These are phyloP conservation scores for Fusarium chuoi DNA, from an alignment of 2,329 filamentous ascomycete genomes.

Conservation along the genomic window DNA sequence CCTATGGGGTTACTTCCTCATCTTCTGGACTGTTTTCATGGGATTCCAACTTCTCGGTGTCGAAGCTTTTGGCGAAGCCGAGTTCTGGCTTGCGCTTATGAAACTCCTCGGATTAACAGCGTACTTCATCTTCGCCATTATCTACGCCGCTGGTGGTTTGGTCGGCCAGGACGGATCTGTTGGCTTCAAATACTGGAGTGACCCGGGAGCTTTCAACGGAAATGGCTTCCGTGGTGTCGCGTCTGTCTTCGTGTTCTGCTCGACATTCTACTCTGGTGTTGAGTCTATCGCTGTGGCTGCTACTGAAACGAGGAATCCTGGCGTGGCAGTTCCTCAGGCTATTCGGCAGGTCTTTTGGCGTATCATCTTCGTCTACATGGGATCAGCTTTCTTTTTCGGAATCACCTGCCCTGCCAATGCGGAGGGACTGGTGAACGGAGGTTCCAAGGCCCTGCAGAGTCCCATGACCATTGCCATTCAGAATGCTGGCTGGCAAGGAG, in stretches of 20 bases:
- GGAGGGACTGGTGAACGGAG: conserved; percentile 68
- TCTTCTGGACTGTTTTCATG: conserved; percentile 79
- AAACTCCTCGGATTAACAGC: conserved; percentile 77
- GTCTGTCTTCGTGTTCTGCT: conserved; percentile 75
- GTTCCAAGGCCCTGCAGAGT: conserved; percentile 72
- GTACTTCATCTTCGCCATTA: conserved; percentile 78
- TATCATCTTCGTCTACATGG: conserved; percentile 73
- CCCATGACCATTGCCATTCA: conserved; percentile 80
- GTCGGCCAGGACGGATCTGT: conserved; percentile 66
- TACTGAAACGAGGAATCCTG: conserved; percentile 68
- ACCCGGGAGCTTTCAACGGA: conserved; percentile 74
- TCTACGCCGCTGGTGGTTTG: conserved; percentile 76
- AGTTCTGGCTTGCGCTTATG: conserved; percentile 81
- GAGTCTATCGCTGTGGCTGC: conserved; percentile 71
- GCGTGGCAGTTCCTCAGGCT: conserved; percentile 65
- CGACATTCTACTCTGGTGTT: conserved; percentile 76
- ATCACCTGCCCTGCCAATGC: conserved; percentile 78
- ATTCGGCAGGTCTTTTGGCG: conserved; percentile 71
- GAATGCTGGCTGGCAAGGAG: conserved; percentile 77
- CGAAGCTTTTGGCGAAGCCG: conserved; percentile 79
- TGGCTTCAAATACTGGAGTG: conserved; percentile 77
- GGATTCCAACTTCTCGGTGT: conserved; percentile 77
- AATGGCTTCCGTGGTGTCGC: conserved; percentile 74
- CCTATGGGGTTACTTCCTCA: conserved; percentile 74
- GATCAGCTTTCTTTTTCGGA: conserved; percentile 78